Evolutionary conservation across 129 eudicot species (phyloP).

Genomic region (Tagetes erecta): DNA sequence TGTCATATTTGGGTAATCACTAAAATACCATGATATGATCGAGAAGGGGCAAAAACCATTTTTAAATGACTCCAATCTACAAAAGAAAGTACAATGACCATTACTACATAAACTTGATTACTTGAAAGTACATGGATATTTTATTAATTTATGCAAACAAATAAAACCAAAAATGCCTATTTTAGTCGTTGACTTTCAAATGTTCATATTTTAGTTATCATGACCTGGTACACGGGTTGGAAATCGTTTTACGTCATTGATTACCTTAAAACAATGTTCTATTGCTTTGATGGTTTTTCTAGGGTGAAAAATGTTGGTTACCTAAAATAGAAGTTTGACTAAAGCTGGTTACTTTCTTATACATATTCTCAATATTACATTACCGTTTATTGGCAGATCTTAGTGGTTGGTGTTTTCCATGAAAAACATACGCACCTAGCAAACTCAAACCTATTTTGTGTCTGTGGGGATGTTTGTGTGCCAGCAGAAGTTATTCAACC

Average conservation of each 20-base stretch:
- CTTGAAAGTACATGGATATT: not conserved
- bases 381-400: slow-evolving; percentile 53
- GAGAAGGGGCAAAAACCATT: not conserved
- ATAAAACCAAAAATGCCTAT: not conserved
- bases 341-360: slow-evolving; percentile 17
- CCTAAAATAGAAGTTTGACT: not conserved
- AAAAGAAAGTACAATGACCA: slow-evolving; percentile 1
- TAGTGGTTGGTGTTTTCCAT: slow-evolving; percentile 70
- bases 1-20: not conserved
- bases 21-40: not conserved
- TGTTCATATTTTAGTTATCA: not conserved
- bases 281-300: not conserved
- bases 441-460: slow-evolving; percentile 55
- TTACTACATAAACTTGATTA: not conserved
- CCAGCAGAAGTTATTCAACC: slow-evolving; percentile 65
- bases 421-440: slow-evolving; percentile 44
- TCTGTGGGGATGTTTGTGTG: slow-evolving; percentile 68
- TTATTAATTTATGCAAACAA: not conserved
- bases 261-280: not conserved
- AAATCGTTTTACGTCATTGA: not conserved
- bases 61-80: not conserved
- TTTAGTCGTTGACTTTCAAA: not conserved
- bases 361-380: slow-evolving; percentile 15
- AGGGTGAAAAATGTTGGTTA: slow-evolving; percentile 2
- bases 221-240: not conserved